phyloP scores from a whole-genome alignment of 768 basidiomycete species.

The Russula sp. region DNA sequence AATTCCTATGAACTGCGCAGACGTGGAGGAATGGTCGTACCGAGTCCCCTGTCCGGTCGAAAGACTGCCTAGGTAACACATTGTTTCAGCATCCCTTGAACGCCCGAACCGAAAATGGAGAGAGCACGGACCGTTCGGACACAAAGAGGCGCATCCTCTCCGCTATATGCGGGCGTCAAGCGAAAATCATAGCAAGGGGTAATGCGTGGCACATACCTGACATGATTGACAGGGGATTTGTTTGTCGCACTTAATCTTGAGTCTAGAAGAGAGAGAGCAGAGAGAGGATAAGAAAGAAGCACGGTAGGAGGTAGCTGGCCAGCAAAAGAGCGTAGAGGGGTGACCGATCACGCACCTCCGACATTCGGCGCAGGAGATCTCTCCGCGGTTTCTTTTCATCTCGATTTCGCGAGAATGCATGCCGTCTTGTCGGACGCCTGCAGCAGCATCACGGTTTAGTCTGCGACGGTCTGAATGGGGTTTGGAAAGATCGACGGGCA shows the following conservation, averaged over 20 bases:
- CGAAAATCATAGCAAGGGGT: neutral
- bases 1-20: neutral
- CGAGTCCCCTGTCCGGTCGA: slow-evolving; percentile 75
- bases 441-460: slow-evolving; percentile 41
- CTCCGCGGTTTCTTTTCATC: slow-evolving; percentile 62
- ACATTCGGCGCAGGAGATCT: slow-evolving; percentile 78
- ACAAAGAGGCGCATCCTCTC: slow-evolving; percentile 60
- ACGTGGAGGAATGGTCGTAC: slow-evolving; percentile 27
- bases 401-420: slow-evolving; percentile 61
- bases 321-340: neutral
- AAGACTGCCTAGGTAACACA: slow-evolving; percentile 44
- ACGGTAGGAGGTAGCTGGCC: neutral
- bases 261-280: slow-evolving; percentile 29
- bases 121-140: slow-evolving; percentile 53
- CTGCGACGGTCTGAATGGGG: slow-evolving; percentile 37
- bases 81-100: neutral
- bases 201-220: slow-evolving; percentile 37
- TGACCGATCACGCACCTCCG: slow-evolving; percentile 51
- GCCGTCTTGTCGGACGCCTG: slow-evolving; percentile 44
- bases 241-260: slow-evolving; percentile 82
- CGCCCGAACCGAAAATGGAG: slow-evolving; percentile 16
- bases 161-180: slow-evolving; percentile 31
- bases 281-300: slow-evolving; percentile 1
- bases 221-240: slow-evolving; percentile 74
- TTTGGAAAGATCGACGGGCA: slow-evolving; percentile 53